phyloP scores from a whole-genome alignment of 2,329 filamentous ascomycete species.

The Aspergillus sp. region DNA sequence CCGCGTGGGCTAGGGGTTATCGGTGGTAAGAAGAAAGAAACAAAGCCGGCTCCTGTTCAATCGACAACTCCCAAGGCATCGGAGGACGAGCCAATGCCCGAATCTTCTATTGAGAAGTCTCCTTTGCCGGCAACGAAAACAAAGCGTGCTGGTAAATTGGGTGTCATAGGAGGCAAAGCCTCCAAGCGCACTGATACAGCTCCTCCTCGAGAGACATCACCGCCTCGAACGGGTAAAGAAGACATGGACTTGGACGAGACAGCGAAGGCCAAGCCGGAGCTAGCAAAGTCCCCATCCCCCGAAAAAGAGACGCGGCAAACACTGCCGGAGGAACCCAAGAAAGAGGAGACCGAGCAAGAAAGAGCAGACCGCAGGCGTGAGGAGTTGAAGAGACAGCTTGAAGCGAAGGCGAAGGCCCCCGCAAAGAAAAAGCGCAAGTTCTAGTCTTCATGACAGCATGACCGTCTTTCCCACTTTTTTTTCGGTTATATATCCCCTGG shows the following conservation, averaged over 20 bases:
- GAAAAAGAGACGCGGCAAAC: constrained; percentile 5
- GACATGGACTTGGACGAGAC: neutral
- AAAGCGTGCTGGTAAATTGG: constrained; percentile 26
- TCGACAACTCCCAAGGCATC: neutral
- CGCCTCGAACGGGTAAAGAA: neutral
- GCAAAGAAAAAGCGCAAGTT: constrained; percentile 60
- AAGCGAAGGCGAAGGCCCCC: constrained; percentile 51
- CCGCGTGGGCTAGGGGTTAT: constrained; percentile 26
- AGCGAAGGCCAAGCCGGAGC: neutral
- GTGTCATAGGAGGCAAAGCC: constrained; percentile 34
- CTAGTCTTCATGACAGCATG: constrained; percentile 26
- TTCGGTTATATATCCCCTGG: neutral
- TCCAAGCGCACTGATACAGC: constrained; percentile 10
- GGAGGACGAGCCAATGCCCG: neutral
- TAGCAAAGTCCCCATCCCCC: neutral
- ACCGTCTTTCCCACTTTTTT: neutral
- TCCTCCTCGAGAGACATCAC: neutral
- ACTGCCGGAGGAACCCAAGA: constrained; percentile 13
- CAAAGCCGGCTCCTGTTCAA: constrained; percentile 2
- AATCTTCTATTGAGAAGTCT: neutral
- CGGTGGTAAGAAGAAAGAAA: constrained; percentile 28
- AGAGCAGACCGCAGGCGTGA: constrained; percentile 55
- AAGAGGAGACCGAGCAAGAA: constrained; percentile 47
- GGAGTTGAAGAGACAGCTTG: constrained; percentile 55
- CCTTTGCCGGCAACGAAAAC: neutral